Conservation (phyloP, 176 grass and related monocot species). For the Dendrocalamus sinicus region DNA sequence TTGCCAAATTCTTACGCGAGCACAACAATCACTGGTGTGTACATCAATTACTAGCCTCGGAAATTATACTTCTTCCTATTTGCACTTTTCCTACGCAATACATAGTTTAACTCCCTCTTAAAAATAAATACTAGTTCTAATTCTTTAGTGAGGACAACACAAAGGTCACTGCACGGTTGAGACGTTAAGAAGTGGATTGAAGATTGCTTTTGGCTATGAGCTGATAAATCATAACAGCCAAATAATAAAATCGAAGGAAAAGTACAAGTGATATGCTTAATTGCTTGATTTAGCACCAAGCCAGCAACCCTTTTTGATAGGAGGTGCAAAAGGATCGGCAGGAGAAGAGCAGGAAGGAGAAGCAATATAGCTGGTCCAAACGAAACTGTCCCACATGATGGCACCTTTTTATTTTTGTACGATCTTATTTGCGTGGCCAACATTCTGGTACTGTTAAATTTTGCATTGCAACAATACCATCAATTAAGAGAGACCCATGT, state of each 20-base stretch:
- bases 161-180: not conserved
- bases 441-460: no score
- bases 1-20: not conserved
- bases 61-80: no score
- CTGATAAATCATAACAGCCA: not conserved
- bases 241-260: not conserved
- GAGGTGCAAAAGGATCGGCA: not conserved
- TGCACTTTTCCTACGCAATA: no score
- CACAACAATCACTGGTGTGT: not conserved
- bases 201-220: not conserved
- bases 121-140: not conserved
- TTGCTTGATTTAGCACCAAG: not conserved
- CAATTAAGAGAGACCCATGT: no score
- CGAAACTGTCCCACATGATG: not conserved
- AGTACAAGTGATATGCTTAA: not conserved
- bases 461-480: no score
- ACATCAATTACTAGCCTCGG: not conserved
- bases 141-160: not conserved
- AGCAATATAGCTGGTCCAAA: not conserved
- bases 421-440: no score
- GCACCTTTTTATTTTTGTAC: no score
- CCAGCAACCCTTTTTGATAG: not conserved
- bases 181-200: not conserved
- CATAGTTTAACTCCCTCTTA: not conserved
- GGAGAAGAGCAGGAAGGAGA: not conserved